These are phyloP conservation scores for Crithidia bombi DNA, from an alignment of 208 protist species.

Conservation along the genomic window DNA sequence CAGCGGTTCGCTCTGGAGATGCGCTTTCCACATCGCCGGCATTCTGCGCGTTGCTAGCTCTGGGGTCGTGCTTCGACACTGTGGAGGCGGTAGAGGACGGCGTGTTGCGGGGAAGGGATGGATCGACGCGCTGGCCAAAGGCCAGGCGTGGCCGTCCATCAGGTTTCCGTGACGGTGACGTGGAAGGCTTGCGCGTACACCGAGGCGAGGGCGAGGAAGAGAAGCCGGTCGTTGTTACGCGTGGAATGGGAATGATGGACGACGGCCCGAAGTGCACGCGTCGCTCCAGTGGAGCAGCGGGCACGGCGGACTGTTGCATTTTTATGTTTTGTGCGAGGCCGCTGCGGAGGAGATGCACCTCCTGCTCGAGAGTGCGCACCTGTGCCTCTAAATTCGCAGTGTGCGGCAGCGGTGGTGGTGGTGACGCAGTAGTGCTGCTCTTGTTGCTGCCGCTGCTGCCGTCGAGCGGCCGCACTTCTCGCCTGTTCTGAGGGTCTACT, in stretches of 20 bases:
- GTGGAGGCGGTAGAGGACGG: neutral
- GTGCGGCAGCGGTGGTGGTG: neutral
- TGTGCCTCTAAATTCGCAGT: constrained; percentile 56
- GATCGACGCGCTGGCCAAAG: constrained; percentile 42
- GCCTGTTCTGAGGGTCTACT: neutral
- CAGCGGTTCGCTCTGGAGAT: neutral
- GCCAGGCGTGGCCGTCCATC: constrained; percentile 19
- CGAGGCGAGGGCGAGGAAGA: no score
- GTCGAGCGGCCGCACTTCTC: constrained; percentile 9
- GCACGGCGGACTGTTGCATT: constrained; percentile 5
- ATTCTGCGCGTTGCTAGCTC: neutral
- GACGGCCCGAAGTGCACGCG: constrained; percentile 29
- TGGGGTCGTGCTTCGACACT: neutral
- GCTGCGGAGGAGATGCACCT: constrained; percentile 53
- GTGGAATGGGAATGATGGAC: constrained; percentile 19
- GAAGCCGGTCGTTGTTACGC: neutral
- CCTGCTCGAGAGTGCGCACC: constrained; percentile 61
- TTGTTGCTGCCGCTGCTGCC: neutral
- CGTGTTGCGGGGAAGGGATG: constrained; percentile 8
- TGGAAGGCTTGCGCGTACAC: constrained; percentile 1
- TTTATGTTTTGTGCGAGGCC: constrained; percentile 25
- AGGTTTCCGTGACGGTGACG: neutral
- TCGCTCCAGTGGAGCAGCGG: neutral
- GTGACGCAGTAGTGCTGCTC: neutral
- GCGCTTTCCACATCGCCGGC: neutral